phyloP scores from a whole-genome alignment of 2,329 filamentous ascomycete genomes.

The Arthrocladium fulminans region DNA sequence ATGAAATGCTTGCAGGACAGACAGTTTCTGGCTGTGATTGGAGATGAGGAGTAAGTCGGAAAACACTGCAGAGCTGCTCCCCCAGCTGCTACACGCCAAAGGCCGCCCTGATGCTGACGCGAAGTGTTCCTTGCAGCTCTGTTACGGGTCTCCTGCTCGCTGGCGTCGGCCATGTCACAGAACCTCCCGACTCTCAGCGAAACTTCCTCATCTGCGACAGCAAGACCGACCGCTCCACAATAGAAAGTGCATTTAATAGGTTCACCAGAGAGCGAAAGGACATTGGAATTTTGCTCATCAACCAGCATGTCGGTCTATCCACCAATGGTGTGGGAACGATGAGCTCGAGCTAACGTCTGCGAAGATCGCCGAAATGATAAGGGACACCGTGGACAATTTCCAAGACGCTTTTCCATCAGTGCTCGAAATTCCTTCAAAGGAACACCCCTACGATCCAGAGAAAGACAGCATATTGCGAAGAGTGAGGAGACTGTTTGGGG shows the following conservation, averaged over 20 bases:
- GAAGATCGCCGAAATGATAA: constrained; percentile 88
- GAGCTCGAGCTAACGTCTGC: constrained; percentile 9
- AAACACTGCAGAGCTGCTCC: constrained; percentile 4
- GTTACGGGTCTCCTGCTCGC: constrained; percentile 92
- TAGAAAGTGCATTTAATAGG: constrained; percentile 80
- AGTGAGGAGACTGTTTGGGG: constrained; percentile 64
- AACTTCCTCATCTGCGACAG: constrained; percentile 95
- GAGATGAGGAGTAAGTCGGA: constrained; percentile 63
- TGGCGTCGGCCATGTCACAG: constrained; percentile 89
- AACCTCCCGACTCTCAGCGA: constrained; percentile 80
- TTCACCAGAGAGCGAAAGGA: constrained; percentile 90
- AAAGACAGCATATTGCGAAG: constrained; percentile 95
- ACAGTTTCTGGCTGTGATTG: constrained; percentile 94
- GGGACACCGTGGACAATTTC: constrained; percentile 81
- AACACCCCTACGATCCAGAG: constrained; percentile 96
- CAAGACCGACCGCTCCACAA: constrained; percentile 81
- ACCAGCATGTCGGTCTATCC: constrained; percentile 68
- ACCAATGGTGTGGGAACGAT: not conserved
- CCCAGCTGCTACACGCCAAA: not conserved
- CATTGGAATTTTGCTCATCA: constrained; percentile 92
- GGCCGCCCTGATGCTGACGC: not conserved
- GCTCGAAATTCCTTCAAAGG: constrained; percentile 95
- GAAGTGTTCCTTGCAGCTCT: constrained; percentile 62
- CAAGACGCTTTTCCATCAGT: constrained; percentile 93
- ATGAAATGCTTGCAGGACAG: constrained; percentile 55